These are phyloP conservation scores for Pelargonium citronellum DNA, from an alignment of 441 rosid genomes.

Conservation along the genomic window DNA sequence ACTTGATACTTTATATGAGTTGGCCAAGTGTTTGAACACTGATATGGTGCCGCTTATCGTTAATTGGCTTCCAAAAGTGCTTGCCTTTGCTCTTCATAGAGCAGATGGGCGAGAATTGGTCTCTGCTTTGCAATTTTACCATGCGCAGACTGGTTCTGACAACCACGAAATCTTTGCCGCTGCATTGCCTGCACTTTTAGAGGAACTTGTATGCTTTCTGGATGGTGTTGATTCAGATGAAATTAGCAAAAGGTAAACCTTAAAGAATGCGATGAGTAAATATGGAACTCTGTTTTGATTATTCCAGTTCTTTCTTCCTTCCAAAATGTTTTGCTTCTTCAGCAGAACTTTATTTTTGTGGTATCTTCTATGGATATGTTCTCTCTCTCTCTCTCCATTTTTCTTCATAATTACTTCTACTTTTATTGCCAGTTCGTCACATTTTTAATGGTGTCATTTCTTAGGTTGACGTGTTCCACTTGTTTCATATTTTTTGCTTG, in stretches of 20 bases:
- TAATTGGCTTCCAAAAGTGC: slow-evolving; percentile 92
- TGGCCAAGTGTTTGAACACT: slow-evolving; percentile 68
- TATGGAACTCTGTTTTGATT: slow-evolving; percentile 5
- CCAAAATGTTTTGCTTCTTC: neutral
- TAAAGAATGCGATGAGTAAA: neutral
- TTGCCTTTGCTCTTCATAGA: slow-evolving; percentile 84
- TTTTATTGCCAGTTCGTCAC: neutral
- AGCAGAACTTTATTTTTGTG: neutral
- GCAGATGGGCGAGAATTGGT: slow-evolving; percentile 56
- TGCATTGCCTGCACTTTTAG: slow-evolving; percentile 92
- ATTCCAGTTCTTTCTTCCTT: slow-evolving; percentile 6
- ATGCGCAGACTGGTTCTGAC: slow-evolving; percentile 74
- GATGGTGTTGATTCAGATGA: slow-evolving; percentile 71
- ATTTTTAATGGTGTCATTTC: neutral
- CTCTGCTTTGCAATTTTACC: slow-evolving; percentile 80
- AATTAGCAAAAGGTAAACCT: slow-evolving; percentile 65
- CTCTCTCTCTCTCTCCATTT: neutral
- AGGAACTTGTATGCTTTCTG: slow-evolving; percentile 87
- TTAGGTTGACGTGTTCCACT: neutral
- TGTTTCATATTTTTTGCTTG: slow-evolving; percentile 6
- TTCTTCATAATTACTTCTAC: neutral
- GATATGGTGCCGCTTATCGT: slow-evolving; percentile 73
- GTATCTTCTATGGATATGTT: neutral
- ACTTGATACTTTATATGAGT: slow-evolving; percentile 51
- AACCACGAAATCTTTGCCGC: slow-evolving; percentile 91